A percentile compares a stretch with the other conserved stretches of the same genome.
These are phyloP conservation scores for Pythium rishiriense DNA, from an alignment of 352 stramenopile species.

Conservation along the genomic window DNA sequence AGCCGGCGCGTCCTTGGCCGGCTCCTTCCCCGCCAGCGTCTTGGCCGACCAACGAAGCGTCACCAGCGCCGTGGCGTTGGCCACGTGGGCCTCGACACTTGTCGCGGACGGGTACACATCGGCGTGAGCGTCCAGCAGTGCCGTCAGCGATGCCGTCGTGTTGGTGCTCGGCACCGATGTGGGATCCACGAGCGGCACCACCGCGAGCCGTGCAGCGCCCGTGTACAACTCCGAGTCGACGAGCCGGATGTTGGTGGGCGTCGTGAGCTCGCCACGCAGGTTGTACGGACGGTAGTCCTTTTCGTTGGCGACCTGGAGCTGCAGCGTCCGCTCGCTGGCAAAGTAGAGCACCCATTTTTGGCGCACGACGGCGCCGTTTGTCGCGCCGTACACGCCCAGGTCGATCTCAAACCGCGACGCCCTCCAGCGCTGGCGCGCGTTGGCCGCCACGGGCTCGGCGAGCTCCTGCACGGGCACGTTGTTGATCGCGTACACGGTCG, in stretches of 20 bases:
- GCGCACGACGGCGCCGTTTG: slow-evolving; percentile 22
- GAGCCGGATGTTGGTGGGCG: slow-evolving; percentile 66
- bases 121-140: slow-evolving; percentile 51
- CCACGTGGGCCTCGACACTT: slow-evolving; percentile 41
- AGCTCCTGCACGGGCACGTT: slow-evolving; percentile 36
- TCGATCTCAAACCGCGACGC: slow-evolving; percentile 70
- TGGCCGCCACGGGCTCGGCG: slow-evolving; percentile 21
- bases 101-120: slow-evolving; percentile 54
- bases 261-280: slow-evolving; percentile 60
- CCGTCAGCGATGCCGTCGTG: slow-evolving; percentile 12
- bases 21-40: slow-evolving; percentile 29
- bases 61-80: slow-evolving; percentile 32
- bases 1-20: slow-evolving; percentile 3
- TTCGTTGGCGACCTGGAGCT: slow-evolving; percentile 65
- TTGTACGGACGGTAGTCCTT: slow-evolving; percentile 73
- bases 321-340: slow-evolving; percentile 55
- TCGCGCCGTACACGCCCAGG: slow-evolving; percentile 59
- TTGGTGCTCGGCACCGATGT: too few species aligned
- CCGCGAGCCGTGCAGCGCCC: slow-evolving; percentile 52
- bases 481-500: slow-evolving; percentile 59
- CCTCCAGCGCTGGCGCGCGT: slow-evolving; percentile 49
- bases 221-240: slow-evolving; percentile 70
- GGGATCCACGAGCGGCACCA: slow-evolving; percentile 51
- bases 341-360: slow-evolving; percentile 84
- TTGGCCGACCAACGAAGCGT: slow-evolving; percentile 68